A percentile compares a stretch with the other conserved stretches of the same genome.
Conservation (phyloP, 768 basidiomycete species). For the Macrolepiota dolichaula region DNA sequence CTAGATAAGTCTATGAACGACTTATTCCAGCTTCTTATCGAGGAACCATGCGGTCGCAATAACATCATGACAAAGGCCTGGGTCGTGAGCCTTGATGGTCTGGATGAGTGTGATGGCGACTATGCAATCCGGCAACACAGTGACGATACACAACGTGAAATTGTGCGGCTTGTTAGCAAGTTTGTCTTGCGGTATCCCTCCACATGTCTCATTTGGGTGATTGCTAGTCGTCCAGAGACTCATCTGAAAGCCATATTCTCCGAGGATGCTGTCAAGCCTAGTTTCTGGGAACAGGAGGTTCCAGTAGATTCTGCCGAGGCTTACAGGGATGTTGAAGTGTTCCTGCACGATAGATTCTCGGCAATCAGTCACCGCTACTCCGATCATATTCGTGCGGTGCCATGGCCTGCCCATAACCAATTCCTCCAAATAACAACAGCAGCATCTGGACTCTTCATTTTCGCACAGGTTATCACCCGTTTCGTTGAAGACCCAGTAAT, state of each 20-base stretch:
- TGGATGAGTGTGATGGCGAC: constrained; percentile 22
- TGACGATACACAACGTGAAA: constrained; percentile 6
- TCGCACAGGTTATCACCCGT: constrained; percentile 19
- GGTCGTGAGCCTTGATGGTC: constrained; percentile 20
- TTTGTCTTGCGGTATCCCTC: not conserved
- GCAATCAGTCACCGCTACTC: constrained; percentile 9
- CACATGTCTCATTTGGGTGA: constrained; percentile 19
- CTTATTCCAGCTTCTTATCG: constrained; percentile 13
- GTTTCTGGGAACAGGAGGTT: constrained; percentile 1
- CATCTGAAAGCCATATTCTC: constrained; percentile 17
- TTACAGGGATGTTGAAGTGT: constrained; percentile 17
- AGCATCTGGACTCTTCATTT: constrained; percentile 24
- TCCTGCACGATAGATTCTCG: constrained; percentile 12
- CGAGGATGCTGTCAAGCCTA: not conserved
- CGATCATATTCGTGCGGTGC: not conserved
- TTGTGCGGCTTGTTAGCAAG: constrained; percentile 14
- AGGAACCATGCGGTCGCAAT: constrained; percentile 9
- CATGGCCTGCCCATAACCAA: constrained; percentile 17
- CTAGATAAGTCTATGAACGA: constrained; percentile 7
- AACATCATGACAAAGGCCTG: not conserved
- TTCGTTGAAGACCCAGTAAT: constrained; percentile 15
- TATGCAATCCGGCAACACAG: not conserved
- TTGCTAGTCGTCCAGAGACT: constrained; percentile 24
- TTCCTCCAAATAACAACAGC: constrained; percentile 16
- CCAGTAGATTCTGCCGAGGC: constrained; percentile 12